phyloP scores from a whole-genome alignment of 2,329 filamentous ascomycete genomes.

The Plectosphaerella sp. region DNA sequence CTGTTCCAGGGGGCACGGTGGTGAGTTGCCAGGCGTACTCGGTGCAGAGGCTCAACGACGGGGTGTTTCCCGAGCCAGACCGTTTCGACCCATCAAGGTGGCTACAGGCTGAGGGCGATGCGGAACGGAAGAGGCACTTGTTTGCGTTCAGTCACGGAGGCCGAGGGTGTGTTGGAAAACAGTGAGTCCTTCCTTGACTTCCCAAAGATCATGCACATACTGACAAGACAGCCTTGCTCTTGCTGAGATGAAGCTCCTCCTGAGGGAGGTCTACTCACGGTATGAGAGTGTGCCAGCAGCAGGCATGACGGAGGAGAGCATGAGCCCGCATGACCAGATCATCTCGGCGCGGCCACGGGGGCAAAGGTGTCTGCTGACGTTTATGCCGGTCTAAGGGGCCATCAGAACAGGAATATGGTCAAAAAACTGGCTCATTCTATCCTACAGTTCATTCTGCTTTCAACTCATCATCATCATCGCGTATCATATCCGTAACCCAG shows the following conservation, averaged over 20 bases:
- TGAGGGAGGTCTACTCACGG: slow-evolving; percentile 1
- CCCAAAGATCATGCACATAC: no score
- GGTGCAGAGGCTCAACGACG: slow-evolving; percentile 51
- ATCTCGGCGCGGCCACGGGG: slow-evolving; percentile 5
- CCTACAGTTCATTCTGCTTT: background rate
- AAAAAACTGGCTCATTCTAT: background rate
- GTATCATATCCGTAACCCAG: background rate
- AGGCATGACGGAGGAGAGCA: slow-evolving; percentile 1
- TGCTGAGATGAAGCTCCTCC: slow-evolving; percentile 4
- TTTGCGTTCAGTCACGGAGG: slow-evolving; percentile 44
- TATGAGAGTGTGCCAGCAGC: slow-evolving; percentile 1
- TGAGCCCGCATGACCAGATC: slow-evolving; percentile 7
- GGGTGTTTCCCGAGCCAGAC: slow-evolving; percentile 76
- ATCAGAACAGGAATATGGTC: no score
- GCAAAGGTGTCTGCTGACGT: slow-evolving; percentile 2
- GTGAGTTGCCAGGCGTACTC: slow-evolving; percentile 60
- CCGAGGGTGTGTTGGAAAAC: background rate
- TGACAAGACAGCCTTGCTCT: slow-evolving; percentile 2
- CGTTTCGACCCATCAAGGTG: slow-evolving; percentile 77
- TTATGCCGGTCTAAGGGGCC: background rate
- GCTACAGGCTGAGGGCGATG: slow-evolving; percentile 70
- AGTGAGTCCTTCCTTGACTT: no score
- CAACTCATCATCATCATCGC: background rate
- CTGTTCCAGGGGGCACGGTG: slow-evolving; percentile 47
- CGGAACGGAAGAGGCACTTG: slow-evolving; percentile 59